A percentile compares a stretch with the other conserved stretches of the same genome.
Evolutionary conservation across 257 asterid species (phyloP).

Genomic region (Gentiana macrophylla): DNA sequence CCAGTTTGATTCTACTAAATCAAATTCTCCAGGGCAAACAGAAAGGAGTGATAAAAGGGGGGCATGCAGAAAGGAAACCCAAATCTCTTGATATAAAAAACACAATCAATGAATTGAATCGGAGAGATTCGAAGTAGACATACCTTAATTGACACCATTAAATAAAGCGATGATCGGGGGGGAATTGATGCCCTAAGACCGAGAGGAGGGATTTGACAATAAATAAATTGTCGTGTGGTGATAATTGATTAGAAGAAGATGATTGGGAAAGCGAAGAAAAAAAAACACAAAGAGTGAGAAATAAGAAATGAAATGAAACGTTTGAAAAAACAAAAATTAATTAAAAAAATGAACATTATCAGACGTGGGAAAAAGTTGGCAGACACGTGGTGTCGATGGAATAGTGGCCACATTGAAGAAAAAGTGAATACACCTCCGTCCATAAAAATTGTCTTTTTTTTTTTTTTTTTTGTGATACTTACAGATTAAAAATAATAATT

Average conservation of each 20-base stretch:
- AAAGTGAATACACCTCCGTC: background rate
- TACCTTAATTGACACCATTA: conserved; percentile 23
- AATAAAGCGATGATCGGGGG: conserved; percentile 14
- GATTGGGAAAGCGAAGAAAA: background rate
- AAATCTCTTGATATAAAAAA: conserved; percentile 6
- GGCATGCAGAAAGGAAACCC: conserved; percentile 5
- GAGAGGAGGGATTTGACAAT: too few relatives aligned
- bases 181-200: conserved; percentile 18
- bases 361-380: background rate
- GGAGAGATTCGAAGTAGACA: conserved; percentile 7
- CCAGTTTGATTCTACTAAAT: background rate
- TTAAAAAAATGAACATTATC: background rate
- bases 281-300: too few relatives aligned
- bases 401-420: conserved; percentile 11
- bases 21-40: background rate
- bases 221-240: background rate
- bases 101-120: conserved; percentile 1
- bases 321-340: background rate
- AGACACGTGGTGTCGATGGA: conserved; percentile 6
- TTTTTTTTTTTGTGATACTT: too few relatives aligned
- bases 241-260: background rate
- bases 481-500: too few relatives aligned
- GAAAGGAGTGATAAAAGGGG: background rate
- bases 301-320: too few relatives aligned
- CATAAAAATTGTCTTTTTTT: too few relatives aligned